Conservation (phyloP, 176 grass and related monocot species). For the Ananas comosus region DNA sequence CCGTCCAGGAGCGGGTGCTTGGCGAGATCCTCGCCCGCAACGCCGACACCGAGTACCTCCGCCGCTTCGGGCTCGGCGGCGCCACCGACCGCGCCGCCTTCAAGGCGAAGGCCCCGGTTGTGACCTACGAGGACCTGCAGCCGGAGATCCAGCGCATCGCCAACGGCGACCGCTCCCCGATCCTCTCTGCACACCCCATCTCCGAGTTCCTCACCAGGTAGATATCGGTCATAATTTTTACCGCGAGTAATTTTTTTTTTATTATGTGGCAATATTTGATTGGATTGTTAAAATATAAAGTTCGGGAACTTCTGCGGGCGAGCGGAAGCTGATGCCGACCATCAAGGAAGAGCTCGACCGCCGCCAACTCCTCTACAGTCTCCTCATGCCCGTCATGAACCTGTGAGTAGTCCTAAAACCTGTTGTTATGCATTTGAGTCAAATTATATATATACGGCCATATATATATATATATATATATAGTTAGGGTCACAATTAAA, state of each 20-base stretch:
- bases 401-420: constrained; percentile 34
- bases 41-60: constrained; percentile 79
- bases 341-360: constrained; percentile 87
- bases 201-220: constrained; percentile 93
- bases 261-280: neutral
- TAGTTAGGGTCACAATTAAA: too few relatives aligned
- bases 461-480: too few relatives aligned
- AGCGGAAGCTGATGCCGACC: constrained; percentile 95
- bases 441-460: too few relatives aligned
- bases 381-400: constrained; percentile 91
- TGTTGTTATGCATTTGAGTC: too few relatives aligned
- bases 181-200: constrained; percentile 76
- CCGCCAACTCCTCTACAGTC: constrained; percentile 85
- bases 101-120: constrained; percentile 67
- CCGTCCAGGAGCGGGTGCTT: constrained; percentile 73
- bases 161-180: constrained; percentile 67
- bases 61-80: constrained; percentile 35
- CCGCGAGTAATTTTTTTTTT: neutral
- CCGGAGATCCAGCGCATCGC: constrained; percentile 90
- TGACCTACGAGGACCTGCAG: constrained; percentile 86
- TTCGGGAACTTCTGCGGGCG: constrained; percentile 92
- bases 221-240: neutral
- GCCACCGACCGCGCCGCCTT: constrained; percentile 56
- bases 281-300: constrained; percentile 13
- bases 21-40: constrained; percentile 70